Percentiles rank a stretch among this genome's conserved stretches.
Evolutionary conservation across 768 basidiomycete genomes (phyloP).

Genomic region (Lyophyllum shimeji): DNA sequence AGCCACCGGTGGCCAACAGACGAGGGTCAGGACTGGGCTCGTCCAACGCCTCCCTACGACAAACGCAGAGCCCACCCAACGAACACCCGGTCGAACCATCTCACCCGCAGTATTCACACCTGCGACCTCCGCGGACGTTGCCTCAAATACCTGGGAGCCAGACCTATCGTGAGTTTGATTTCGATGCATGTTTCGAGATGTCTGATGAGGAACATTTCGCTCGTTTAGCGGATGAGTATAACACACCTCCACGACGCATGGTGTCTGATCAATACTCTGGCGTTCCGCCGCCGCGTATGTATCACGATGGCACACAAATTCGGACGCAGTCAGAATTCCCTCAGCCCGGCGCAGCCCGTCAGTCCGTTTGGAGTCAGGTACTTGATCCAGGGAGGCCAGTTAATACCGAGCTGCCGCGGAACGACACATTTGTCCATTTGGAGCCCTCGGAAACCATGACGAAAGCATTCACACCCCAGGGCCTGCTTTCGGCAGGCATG

Average conservation of each 20-base stretch:
- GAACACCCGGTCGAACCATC: slow-evolving; percentile 21
- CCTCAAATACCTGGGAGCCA: slow-evolving; percentile 60
- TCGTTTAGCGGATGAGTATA: slow-evolving; percentile 42
- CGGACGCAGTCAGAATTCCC: slow-evolving; percentile 58
- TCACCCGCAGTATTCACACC: slow-evolving; percentile 40
- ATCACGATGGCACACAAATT: slow-evolving; percentile 53
- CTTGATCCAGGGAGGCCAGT: slow-evolving; percentile 65
- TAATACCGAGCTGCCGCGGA: slow-evolving; percentile 35
- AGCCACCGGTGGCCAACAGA: slow-evolving; percentile 29
- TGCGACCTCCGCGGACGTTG: slow-evolving; percentile 60
- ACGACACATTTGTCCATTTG: slow-evolving; percentile 73
- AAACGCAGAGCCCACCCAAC: slow-evolving; percentile 24
- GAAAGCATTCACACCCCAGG: slow-evolving; percentile 94
- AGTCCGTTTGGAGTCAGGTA: slow-evolving; percentile 86
- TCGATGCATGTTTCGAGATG: slow-evolving; percentile 9
- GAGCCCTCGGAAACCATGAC: slow-evolving; percentile 78
- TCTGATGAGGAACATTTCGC: slow-evolving; percentile 7
- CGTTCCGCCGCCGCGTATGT: slow-evolving; percentile 38
- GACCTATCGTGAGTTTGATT: slow-evolving; percentile 39
- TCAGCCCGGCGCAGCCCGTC: slow-evolving; percentile 54
- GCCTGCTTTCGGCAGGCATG: slow-evolving; percentile 90
- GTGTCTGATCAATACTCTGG: slow-evolving; percentile 55
- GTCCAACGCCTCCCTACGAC: slow-evolving; percentile 27
- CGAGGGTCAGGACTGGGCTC: slow-evolving; percentile 22
- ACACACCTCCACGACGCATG: slow-evolving; percentile 42